Percentiles rank a stretch among this genome's conserved stretches.
phyloP scores from a whole-genome alignment of 129 eudicot genomes.

The Artemisia tridentata region DNA sequence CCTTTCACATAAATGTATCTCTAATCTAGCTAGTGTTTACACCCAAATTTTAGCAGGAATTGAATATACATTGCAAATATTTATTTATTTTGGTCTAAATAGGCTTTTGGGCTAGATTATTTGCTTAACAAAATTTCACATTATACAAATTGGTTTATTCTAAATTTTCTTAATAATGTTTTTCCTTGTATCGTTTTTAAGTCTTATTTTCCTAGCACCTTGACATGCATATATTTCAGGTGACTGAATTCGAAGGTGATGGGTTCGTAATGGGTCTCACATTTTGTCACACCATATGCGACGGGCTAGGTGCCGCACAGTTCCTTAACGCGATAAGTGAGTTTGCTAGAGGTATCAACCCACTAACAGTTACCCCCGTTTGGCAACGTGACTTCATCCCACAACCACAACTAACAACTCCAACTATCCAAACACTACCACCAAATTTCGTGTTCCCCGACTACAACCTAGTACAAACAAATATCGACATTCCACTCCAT shows the following conservation, averaged over 20 bases:
- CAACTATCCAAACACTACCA: constrained; percentile 13
- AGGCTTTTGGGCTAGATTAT: too few relatives aligned
- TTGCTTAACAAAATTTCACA: too few relatives aligned
- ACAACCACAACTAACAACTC: constrained; percentile 9
- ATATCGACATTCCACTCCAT: constrained; percentile 45
- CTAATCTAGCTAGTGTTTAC: too few relatives aligned
- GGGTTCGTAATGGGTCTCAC: constrained; percentile 60
- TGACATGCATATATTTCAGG: constrained; percentile 19
- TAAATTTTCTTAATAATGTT: too few relatives aligned
- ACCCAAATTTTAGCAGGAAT: too few relatives aligned
- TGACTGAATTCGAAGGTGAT: constrained; percentile 50
- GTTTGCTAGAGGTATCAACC: constrained; percentile 39
- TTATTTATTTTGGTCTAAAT: too few relatives aligned
- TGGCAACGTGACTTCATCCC: constrained; percentile 56
- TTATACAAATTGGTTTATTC: too few relatives aligned
- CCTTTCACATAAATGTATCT: too few relatives aligned
- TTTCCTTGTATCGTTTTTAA: too few relatives aligned
- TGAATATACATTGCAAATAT: too few relatives aligned
- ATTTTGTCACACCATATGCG: constrained; percentile 60
- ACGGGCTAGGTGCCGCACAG: constrained; percentile 68
- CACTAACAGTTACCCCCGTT: constrained; percentile 37
- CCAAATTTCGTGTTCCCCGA: constrained; percentile 29
- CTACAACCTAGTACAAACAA: constrained; percentile 49
- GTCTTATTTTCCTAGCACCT: neutral
- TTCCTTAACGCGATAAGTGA: constrained; percentile 58